Conservation (phyloP, 2,329 filamentous ascomycete genomes). For the Aspergillus clavatus region DNA sequence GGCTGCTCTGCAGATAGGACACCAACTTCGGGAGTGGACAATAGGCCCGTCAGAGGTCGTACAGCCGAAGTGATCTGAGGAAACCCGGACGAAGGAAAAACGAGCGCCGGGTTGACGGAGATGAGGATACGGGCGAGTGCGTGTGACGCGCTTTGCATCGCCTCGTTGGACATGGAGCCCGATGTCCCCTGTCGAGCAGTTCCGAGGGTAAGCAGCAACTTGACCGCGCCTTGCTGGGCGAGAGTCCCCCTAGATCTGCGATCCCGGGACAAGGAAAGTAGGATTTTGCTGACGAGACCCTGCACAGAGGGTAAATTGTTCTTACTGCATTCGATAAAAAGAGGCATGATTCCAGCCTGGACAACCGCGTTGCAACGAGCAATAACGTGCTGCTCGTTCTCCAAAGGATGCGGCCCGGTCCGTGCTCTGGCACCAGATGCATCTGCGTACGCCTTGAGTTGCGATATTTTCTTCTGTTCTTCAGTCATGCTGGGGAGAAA, state of each 20-base stretch:
- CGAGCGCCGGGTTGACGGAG: slow-evolving; percentile 74
- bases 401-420: slow-evolving; percentile 58
- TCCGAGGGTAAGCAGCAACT: slow-evolving; percentile 70
- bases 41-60: slow-evolving; percentile 70
- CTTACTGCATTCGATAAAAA: slow-evolving; percentile 72
- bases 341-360: slow-evolving; percentile 69
- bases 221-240: slow-evolving; percentile 90
- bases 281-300: slow-evolving; percentile 66
- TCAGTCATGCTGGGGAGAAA: slow-evolving; percentile 76
- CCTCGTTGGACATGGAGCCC: slow-evolving; percentile 34
- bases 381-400: slow-evolving; percentile 70
- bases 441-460: slow-evolving; percentile 92
- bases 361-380: slow-evolving; percentile 74
- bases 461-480: slow-evolving; percentile 85
- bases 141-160: slow-evolving; percentile 62
- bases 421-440: slow-evolving; percentile 68
- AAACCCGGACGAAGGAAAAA: slow-evolving; percentile 74
- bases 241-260: slow-evolving; percentile 69
- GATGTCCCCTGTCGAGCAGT: slow-evolving; percentile 38
- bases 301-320: slow-evolving; percentile 64
- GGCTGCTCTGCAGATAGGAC: slow-evolving; percentile 49
- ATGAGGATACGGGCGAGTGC: slow-evolving; percentile 81
- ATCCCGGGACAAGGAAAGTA: slow-evolving; percentile 72
- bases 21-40: slow-evolving; percentile 59
- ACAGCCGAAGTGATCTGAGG: slow-evolving; percentile 73